Conservation (phyloP, 1,139 yeast genomes). For the Scheffersomyces illinoinensis region DNA sequence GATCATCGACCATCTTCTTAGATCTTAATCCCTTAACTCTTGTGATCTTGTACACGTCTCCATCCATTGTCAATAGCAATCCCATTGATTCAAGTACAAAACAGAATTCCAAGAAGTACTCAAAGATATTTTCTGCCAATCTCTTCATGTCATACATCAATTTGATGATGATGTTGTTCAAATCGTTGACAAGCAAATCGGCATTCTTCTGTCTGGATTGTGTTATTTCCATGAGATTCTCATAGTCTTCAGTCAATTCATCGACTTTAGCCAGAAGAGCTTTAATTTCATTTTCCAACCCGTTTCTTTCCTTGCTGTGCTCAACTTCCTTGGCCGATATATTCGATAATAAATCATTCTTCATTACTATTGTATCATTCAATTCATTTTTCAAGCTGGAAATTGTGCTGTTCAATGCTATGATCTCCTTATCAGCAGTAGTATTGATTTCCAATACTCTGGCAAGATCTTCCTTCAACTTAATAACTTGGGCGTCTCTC, state of each 20-base stretch:
- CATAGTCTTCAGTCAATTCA: slow-evolving; percentile 51
- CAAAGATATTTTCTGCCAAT: slow-evolving; percentile 23
- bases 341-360: slow-evolving; percentile 64
- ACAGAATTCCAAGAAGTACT: slow-evolving; percentile 49
- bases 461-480: slow-evolving; percentile 28
- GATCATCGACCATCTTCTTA: slow-evolving; percentile 27
- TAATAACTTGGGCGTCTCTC: slow-evolving; percentile 31
- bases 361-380: slow-evolving; percentile 42
- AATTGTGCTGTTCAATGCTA: slow-evolving; percentile 21
- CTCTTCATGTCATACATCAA: slow-evolving; percentile 21
- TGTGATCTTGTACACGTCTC: slow-evolving; percentile 45
- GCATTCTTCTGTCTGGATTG: slow-evolving; percentile 31
- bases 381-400: slow-evolving; percentile 26
- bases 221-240: slow-evolving; percentile 44
- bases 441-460: slow-evolving; percentile 15
- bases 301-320: slow-evolving; percentile 52
- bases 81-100: slow-evolving; percentile 79
- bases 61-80: slow-evolving; percentile 53
- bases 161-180: slow-evolving; percentile 22
- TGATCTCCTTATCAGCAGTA: slow-evolving; percentile 16
- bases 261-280: slow-evolving; percentile 34
- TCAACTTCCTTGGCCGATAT: slow-evolving; percentile 65
- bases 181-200: slow-evolving; percentile 27
- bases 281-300: slow-evolving; percentile 51
- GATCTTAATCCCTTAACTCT: slow-evolving; percentile 72